Evolutionary conservation across 192 early-diverging fungal genomes (phyloP).

Genomic region (Kickxella alabastrina): DNA sequence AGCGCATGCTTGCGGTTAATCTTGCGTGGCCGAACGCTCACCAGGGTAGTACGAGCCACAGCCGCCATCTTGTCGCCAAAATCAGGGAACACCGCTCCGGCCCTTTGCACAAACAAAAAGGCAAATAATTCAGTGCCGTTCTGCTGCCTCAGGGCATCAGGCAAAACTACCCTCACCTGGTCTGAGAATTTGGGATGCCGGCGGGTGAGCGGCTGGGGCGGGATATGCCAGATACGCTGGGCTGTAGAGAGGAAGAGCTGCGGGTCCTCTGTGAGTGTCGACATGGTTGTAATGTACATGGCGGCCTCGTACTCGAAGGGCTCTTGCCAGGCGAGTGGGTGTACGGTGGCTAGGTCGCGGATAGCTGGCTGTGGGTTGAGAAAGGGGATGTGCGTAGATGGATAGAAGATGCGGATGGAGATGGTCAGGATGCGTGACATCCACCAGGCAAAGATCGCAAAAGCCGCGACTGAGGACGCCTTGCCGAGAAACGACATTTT

Average conservation of each 20-base stretch:
- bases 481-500: slow-evolving; percentile 31
- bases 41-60: slow-evolving; percentile 26
- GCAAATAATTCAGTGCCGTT: slow-evolving; percentile 37
- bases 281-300: slow-evolving; percentile 37
- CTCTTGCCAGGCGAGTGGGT: slow-evolving; percentile 41
- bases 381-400: slow-evolving; percentile 37
- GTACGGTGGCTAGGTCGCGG: slow-evolving; percentile 4
- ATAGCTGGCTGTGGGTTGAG: slow-evolving; percentile 13
- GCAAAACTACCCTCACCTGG: slow-evolving; percentile 15
- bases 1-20: slow-evolving; percentile 28
- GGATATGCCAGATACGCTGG: slow-evolving; percentile 26
- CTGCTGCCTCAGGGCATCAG: slow-evolving; percentile 7
- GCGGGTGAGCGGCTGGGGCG: slow-evolving; percentile 26
- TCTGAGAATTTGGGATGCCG: slow-evolving; percentile 14
- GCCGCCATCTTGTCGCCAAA: slow-evolving; percentile 19
- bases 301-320: slow-evolving; percentile 37
- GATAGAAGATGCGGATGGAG: slow-evolving; percentile 37
- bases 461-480: slow-evolving; percentile 13
- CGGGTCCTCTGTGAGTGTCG: slow-evolving; percentile 5
- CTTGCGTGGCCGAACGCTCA: slow-evolving; percentile 14
- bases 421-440: slow-evolving; percentile 14
- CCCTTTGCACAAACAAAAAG: slow-evolving; percentile 37
- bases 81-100: slow-evolving; percentile 13
- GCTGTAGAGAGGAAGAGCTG: slow-evolving; percentile 27
- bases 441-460: slow-evolving; percentile 33